Evolutionary conservation across 2,329 filamentous ascomycete genomes (phyloP), one percentile per base, ranked within the genome.

Genomic region (Beauveria medogensis): DNA sequence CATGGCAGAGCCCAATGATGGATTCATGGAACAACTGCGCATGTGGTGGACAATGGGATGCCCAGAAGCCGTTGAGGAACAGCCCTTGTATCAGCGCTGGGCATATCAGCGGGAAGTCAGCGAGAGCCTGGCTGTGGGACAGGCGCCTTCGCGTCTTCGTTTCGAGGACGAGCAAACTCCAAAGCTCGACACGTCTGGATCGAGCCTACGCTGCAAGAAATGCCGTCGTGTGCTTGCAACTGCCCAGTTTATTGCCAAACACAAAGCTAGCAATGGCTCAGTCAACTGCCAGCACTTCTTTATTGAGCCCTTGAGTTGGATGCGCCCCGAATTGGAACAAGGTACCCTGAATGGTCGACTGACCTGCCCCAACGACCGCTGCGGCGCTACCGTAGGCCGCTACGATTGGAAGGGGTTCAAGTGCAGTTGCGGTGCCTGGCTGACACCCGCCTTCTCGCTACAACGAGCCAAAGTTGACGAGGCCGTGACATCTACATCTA

Each of bases 371-470:
- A 89, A 87, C 67, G 62, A 72, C 9, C 89, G 88, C 69, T 99
- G 94, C 73, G 85, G 83, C 52, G 86, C 90, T 46, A 91, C 91
- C 57, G 85, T 97, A 53, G 94, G 94, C 44, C 90, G 94, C 68
- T 99, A 97, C 71, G 90, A 93, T 57, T 99, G 94, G 94, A 91
- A 95, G 72, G 94, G 94, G 16, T 88, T 97, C 81, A 87, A 86
- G 72, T 99, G 94, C 76, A 94, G 86, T 70, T 99, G 94, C 73
- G 86, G 88, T 43, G 85, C 88, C 64, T 97, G 94, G 93, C 82
- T 97, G 24, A 90, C 92, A 55, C 93, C 94, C 9, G 92, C 89
- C 1, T 94, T 99, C 71, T 93, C 89, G 63, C 78, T 97, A 63
- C 88, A 91, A 59, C 90, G 87, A 73, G 87, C 89, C 58, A 87